These are phyloP conservation scores for Alternaria ventricosa DNA, from an alignment of 2,329 filamentous ascomycete genomes.

Conservation along the genomic window DNA sequence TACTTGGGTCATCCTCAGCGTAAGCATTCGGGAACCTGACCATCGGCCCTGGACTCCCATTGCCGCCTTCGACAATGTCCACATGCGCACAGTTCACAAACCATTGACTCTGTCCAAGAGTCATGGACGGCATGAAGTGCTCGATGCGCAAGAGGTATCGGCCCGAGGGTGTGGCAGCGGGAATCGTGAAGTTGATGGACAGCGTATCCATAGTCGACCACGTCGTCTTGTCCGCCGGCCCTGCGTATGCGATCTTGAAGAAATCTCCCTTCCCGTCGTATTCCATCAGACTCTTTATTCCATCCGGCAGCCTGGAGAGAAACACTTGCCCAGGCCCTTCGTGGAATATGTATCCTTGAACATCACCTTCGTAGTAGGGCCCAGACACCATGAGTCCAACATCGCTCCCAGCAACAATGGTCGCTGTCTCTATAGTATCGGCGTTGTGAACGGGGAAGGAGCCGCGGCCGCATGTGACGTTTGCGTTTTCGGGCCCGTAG, in stretches of 20 bases:
- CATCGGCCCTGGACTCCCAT: neutral
- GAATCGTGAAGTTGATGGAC: neutral
- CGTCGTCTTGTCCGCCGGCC: neutral
- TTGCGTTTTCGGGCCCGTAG: slow-evolving; percentile 8
- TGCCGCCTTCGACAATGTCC: neutral
- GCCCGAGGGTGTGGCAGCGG: neutral
- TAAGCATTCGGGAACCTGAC: neutral
- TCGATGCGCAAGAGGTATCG: neutral
- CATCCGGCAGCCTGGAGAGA: neutral
- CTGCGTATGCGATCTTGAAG: neutral
- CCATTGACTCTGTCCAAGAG: neutral
- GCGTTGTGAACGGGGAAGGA: slow-evolving; percentile 16
- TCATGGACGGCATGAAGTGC: neutral
- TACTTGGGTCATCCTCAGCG: neutral
- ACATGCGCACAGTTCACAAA: neutral
- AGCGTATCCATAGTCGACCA: neutral
- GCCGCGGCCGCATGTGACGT: slow-evolving; percentile 17
- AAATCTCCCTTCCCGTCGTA: neutral
- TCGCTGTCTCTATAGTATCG: slow-evolving; percentile 20
- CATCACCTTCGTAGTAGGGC: slow-evolving; percentile 10
- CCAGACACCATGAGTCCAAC: slow-evolving; percentile 23
- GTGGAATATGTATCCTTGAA: slow-evolving; percentile 18
- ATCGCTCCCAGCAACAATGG: slow-evolving; percentile 10
- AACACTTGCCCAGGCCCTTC: neutral
- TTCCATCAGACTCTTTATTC: neutral